Percentiles rank a stretch among this genome's conserved stretches.
Conservation (phyloP, 208 protist genomes). For the Acanthamoeba culbertsoni region DNA sequence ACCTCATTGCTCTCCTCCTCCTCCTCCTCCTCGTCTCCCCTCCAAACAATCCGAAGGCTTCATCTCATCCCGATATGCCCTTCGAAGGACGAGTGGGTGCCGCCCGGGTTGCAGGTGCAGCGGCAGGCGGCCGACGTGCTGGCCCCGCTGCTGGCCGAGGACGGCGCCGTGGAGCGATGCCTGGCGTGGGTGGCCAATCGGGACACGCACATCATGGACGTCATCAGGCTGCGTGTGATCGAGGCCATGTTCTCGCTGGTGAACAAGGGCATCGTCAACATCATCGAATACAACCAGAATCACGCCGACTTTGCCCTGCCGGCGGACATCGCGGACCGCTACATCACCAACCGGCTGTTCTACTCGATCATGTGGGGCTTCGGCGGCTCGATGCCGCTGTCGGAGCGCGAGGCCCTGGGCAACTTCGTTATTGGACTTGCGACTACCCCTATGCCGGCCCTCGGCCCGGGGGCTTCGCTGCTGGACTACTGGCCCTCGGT, state of each 20-base stretch:
- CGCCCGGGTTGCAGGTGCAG: conserved; percentile 85
- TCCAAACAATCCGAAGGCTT: neutral
- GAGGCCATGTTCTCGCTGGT: conserved; percentile 92
- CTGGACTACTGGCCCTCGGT: conserved; percentile 63
- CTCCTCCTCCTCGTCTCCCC: neutral
- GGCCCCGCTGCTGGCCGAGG: conserved; percentile 85
- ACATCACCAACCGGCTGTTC: conserved; percentile 87
- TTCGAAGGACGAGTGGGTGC: neutral
- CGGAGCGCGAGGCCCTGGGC: conserved; percentile 76
- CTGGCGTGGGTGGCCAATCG: conserved; percentile 80
- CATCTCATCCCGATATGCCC: no score
- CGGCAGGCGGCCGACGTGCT: conserved; percentile 87
- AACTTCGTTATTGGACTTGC: neutral
- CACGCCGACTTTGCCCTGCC: conserved; percentile 86
- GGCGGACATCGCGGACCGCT: conserved; percentile 77
- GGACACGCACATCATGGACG: conserved; percentile 94
- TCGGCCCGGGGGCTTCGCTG: neutral
- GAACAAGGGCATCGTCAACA: conserved; percentile 86
- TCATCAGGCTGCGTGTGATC: conserved; percentile 88
- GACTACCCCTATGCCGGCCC: neutral
- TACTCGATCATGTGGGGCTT: conserved; percentile 96
- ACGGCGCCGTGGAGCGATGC: conserved; percentile 87
- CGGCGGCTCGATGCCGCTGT: conserved; percentile 79
- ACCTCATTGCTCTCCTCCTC: neutral
- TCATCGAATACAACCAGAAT: conserved; percentile 90